Evolutionary conservation across 2,329 filamentous ascomycete species (phyloP), one percentile per base, ranked within the genome.

Genomic region (Grosmannia serpens): DNA sequence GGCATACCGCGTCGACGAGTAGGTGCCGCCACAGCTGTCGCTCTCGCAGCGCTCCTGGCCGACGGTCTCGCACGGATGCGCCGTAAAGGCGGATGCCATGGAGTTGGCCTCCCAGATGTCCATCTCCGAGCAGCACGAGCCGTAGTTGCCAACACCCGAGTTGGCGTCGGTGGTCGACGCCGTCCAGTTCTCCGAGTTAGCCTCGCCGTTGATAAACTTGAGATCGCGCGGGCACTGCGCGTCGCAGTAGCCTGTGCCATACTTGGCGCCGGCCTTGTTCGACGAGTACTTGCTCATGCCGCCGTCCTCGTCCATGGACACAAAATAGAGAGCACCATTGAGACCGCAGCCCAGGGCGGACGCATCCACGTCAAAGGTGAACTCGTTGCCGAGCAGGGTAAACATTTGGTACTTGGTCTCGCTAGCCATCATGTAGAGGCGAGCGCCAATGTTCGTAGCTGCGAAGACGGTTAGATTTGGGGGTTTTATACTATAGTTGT

Each of bases 361-460:
- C 46, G 84, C 77, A 67, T 87, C 83, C 26, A 86, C 82, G 58
- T 85, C 82, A 61, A 87, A 85, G 27, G 80, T 80, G 68, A 87
- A 81, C 68, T 87, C 83, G 65, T 81, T 74, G 70, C 79, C 80
- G 53, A 79, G 73, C 54, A 85, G 72, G 59, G 80, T 77, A 70
- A 86, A 81, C 65, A 78, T 74, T 60, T 69, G 66, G 64, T 70
- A 70, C 64, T 69, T 68, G 62, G 56, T 63, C 26, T 60, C 54
- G 52, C 67, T 65, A 44, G 63, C 64, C 68, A 70, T 69, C 54
- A 70, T 61, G 61, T 70, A 70, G 54, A 68, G 60, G 52, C 68
- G 67, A 46, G 66, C 70, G 38, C 71, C 71, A 51, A 74, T 67
- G 63, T 73, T 73, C 60, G 66, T 73, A 58, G 73, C 64, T 66